A percentile compares a stretch with the other conserved stretches of the same genome.
These are phyloP conservation scores for Sclerospora graminicola DNA, from an alignment of 352 stramenopile genomes.

Conservation along the genomic window DNA sequence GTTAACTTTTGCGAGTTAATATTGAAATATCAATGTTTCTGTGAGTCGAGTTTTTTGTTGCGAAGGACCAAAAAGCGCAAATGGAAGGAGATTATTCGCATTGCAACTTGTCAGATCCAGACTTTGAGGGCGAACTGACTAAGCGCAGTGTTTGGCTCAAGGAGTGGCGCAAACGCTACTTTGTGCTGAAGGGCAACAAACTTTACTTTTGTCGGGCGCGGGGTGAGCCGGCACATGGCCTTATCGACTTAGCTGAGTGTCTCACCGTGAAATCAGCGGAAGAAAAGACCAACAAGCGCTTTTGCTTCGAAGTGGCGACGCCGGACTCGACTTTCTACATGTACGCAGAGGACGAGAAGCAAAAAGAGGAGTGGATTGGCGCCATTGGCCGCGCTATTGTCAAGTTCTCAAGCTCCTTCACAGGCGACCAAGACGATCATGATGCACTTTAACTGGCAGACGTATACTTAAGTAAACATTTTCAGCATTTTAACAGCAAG, in stretches of 20 bases:
- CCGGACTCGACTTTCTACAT: conserved; percentile 87
- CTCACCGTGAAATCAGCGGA: conserved; percentile 86
- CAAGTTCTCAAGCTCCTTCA: conserved; percentile 95
- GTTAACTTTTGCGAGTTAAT: too few species aligned
- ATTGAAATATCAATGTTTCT: too few species aligned
- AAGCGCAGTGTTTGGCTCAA: conserved; percentile 90
- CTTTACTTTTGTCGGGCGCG: conserved; percentile 81
- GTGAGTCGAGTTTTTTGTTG: too few species aligned
- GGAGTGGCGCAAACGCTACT: conserved; percentile 86
- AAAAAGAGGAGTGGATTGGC: conserved; percentile 91
- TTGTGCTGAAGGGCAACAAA: conserved; percentile 88
- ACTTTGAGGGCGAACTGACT: conserved; percentile 84
- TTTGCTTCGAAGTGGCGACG: conserved; percentile 86
- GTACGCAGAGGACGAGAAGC: conserved; percentile 86
- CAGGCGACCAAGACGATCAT: conserved; percentile 83
- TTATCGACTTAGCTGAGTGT: conserved; percentile 86
- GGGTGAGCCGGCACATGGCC: conserved; percentile 69
- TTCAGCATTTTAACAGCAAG: too few species aligned
- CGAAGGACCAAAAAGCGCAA: too few species aligned
- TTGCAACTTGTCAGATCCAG: conserved; percentile 66
- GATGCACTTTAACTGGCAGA: too few species aligned
- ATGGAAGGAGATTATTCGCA: conserved; percentile 75
- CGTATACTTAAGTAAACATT: too few species aligned
- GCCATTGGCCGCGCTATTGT: conserved; percentile 96
- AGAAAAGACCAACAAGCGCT: conserved; percentile 89